These are phyloP conservation scores for Penicillium angulare DNA, from an alignment of 495 filamentous ascomycete species.

Conservation along the genomic window DNA sequence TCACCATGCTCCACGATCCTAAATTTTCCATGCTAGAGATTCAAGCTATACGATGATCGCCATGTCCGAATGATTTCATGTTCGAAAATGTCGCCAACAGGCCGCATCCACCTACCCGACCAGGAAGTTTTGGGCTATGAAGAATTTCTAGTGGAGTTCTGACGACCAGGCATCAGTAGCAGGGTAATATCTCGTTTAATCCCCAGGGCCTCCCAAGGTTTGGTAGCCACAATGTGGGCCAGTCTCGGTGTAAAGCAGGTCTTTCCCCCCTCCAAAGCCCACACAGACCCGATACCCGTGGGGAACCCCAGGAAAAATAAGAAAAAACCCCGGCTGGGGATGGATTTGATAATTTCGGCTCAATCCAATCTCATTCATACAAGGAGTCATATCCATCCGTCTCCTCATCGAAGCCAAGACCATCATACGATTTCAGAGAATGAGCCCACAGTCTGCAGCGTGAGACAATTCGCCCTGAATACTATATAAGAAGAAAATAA, in stretches of 20 bases:
- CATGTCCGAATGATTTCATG: constrained; percentile 11
- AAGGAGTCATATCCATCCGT: not conserved
- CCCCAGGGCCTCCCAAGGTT: constrained; percentile 3
- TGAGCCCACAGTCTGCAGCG: constrained; percentile 2
- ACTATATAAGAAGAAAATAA: too few species aligned
- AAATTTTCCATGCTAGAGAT: not conserved
- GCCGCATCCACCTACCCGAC: constrained; percentile 24
- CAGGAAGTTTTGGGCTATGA: constrained; percentile 13
- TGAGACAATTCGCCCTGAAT: not conserved
- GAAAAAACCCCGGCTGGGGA: constrained; percentile 15
- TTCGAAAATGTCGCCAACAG: not conserved
- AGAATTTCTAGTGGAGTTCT: constrained; percentile 7
- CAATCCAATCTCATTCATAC: not conserved
- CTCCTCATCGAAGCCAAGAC: not conserved
- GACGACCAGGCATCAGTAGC: not conserved
- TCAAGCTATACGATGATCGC: not conserved
- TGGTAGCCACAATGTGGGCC: constrained; percentile 11
- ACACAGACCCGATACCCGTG: constrained; percentile 14
- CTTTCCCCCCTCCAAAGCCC: constrained; percentile 10
- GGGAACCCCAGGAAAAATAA: constrained; percentile 19
- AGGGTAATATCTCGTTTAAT: constrained; percentile 5
- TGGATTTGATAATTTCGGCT: constrained; percentile 2
- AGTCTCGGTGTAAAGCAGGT: constrained; percentile 7
- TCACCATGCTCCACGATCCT: not conserved
- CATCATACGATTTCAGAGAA: constrained; percentile 10